These are phyloP conservation scores for Alternaria ventricosa DNA, from an alignment of 2,329 filamentous ascomycete genomes.

Conservation along the genomic window DNA sequence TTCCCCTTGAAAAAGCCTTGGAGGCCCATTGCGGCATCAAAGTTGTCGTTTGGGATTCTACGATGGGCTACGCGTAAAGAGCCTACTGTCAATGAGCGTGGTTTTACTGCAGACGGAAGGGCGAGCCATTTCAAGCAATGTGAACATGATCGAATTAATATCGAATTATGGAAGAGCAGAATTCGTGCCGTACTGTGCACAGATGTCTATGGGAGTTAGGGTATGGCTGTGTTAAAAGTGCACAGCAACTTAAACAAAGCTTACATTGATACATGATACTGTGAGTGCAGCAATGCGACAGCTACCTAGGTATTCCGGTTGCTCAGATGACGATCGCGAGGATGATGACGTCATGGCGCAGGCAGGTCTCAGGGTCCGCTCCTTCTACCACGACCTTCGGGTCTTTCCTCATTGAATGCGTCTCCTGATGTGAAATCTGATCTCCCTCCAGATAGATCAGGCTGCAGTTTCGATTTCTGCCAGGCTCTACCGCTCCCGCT, in stretches of 20 bases:
- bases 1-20: neutral
- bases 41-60: neutral
- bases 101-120: neutral
- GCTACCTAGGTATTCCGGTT: neutral
- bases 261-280: neutral
- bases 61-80: neutral
- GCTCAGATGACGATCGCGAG: rapidly evolving
- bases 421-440: neutral
- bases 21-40: neutral
- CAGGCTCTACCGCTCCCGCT: neutral
- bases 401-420: neutral
- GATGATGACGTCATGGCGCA: neutral
- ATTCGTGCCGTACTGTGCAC: neutral
- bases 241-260: neutral
- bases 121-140: neutral
- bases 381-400: neutral
- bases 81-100: neutral
- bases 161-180: neutral
- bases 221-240: neutral
- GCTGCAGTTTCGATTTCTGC: neutral
- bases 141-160: neutral
- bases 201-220: neutral
- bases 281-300: no score
- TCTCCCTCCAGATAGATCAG: neutral
- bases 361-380: neutral